A percentile compares a stretch with the other conserved stretches of the same genome.
Conservation (phyloP, 2,329 filamentous ascomycete genomes). For the Aplosporella prunicola region DNA sequence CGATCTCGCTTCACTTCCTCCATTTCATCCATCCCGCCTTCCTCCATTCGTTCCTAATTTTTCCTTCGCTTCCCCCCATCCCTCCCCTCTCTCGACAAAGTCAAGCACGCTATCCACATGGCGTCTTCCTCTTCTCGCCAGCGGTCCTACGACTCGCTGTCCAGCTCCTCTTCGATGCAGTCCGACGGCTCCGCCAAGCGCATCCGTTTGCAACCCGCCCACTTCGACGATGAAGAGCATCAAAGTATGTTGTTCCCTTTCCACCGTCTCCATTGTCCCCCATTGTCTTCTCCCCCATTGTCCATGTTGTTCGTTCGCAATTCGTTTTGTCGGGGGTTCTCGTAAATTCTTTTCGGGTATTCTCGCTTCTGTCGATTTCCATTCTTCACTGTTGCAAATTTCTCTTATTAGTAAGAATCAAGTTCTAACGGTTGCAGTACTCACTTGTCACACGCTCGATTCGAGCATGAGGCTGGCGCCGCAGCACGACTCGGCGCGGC, state of each 20-base stretch:
- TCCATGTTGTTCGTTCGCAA: too few relatives aligned
- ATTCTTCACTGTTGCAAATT: too few relatives aligned
- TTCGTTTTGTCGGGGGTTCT: too few relatives aligned
- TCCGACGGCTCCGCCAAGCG: conserved; percentile 9
- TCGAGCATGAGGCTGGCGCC: conserved; percentile 8
- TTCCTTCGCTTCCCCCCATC: not conserved
- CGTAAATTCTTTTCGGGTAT: too few relatives aligned
- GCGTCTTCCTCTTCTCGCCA: conserved; percentile 9
- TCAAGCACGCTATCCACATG: too few relatives aligned
- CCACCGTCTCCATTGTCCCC: too few relatives aligned
- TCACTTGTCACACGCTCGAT: conserved; percentile 11
- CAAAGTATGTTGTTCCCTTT: conserved; percentile 10
- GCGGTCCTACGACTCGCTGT: conserved; percentile 11
- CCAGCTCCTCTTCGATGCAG: conserved; percentile 8
- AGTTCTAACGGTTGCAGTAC: conserved; percentile 6
- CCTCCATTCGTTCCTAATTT: not conserved
- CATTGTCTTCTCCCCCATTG: too few relatives aligned
- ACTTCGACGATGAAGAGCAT: conserved; percentile 10
- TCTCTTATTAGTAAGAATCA: too few relatives aligned
- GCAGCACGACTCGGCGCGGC: conserved; percentile 8
- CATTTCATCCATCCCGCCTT: not conserved
- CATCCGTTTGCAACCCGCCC: conserved; percentile 11
- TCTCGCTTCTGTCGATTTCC: not conserved
- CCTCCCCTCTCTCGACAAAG: too few relatives aligned
- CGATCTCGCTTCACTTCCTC: not conserved